Evolutionary conservation across 1,284 basidiomycete genomes (phyloP), one percentile per base, ranked within the genome.

Genomic region (Earliella scabrosa): DNA sequence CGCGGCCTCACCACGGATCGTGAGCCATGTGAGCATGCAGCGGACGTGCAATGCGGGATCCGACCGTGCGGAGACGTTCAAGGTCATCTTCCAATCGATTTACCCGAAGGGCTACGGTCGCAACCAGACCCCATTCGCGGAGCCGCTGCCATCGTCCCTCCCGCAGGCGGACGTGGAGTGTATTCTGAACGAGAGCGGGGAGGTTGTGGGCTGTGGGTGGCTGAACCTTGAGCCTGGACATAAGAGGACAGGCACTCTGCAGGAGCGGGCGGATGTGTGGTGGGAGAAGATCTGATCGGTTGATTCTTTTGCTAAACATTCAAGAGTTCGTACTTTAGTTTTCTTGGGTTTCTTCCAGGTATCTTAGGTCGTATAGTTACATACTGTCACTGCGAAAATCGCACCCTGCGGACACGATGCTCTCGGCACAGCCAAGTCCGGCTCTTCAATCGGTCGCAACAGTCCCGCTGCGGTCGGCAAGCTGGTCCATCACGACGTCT

Each of bases 71-170:
- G 47, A 58, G 31, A 50, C 39, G 7, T 68, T 70, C 54, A 48
- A 20, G n/a, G 11, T 67, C 18, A 50, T 35, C 11, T 34, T 63
- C 36, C 64, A 61, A n/a, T 51, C 58, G 34, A 58, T 70, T 14
- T 70, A 67, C 46, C 64, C 67, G 14, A 13, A 58, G 8, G 71
- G 71, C 6, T 70, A 70, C 43, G 71, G 68, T 6, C 21, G 35
- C 35, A 57, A 71, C 56, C 54, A 41, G 38, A 63, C 66, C 2
- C 60, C 67, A 21, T 71, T 71, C 55, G 60, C 65, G 50, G 59
- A 58, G 38, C 45, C 59, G 34, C 52, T 66, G 11, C 64, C 64
- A 40, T 63, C 61, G 8, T 11, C 55, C 1, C 64, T 64, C 2
- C 66, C 65, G 23, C 66, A 65, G 9, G 26, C 45, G 40, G 56